phyloP scores from a whole-genome alignment of 1,284 basidiomycete genomes.

The Ceratobasidium sp. region DNA sequence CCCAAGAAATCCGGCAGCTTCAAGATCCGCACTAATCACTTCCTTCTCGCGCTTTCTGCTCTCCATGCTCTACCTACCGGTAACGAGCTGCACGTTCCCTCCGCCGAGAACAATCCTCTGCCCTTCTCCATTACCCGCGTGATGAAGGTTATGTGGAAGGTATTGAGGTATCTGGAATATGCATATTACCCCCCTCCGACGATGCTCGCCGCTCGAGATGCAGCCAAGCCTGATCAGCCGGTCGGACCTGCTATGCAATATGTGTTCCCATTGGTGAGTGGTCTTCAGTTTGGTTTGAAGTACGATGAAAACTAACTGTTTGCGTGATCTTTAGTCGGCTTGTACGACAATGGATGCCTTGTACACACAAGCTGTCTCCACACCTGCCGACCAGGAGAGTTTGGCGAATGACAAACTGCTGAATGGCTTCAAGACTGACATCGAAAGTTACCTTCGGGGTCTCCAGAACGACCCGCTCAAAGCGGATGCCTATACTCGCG shows the following conservation, averaged over 20 bases:
- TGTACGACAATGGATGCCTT: slow-evolving; percentile 8
- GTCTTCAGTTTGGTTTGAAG: background rate
- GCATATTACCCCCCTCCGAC: slow-evolving; percentile 5
- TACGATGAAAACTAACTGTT: background rate
- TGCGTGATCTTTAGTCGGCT: background rate
- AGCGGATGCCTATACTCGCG: no score
- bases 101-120: background rate
- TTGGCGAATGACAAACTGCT: no score
- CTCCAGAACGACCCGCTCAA: no score
- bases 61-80: slow-evolving; percentile 4
- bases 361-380: slow-evolving; percentile 6
- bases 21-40: slow-evolving; percentile 31
- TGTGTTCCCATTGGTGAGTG: slow-evolving; percentile 10
- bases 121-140: slow-evolving; percentile 1
- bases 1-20: no score
- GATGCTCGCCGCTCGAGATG: background rate
- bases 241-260: background rate
- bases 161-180: slow-evolving; percentile 3
- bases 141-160: background rate
- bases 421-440: no score
- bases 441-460: no score
- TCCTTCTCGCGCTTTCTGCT: slow-evolving; percentile 27
- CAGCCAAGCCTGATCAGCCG: background rate
- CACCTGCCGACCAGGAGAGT: no score
- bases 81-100: slow-evolving; percentile 16